A percentile compares a stretch with the other conserved stretches of the same genome.
Evolutionary conservation across 176 grass and related monocot species (phyloP).

Genomic region (Zizania latifolia): DNA sequence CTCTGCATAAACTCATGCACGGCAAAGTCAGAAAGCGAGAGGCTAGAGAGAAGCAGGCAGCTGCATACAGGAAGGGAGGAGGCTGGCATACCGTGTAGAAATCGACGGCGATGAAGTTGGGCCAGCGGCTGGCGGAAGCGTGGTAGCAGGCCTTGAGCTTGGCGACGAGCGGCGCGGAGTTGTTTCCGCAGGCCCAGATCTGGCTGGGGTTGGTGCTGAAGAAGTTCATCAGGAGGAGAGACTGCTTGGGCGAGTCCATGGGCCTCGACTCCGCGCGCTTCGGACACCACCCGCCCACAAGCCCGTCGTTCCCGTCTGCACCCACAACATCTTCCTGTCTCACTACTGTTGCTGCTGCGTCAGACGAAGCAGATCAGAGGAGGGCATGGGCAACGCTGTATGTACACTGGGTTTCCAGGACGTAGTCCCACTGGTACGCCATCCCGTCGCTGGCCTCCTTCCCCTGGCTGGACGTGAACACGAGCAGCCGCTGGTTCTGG

Average conservation of each 20-base stretch:
- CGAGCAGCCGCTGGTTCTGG: slow-evolving; percentile 45
- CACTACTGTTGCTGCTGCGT: too few relatives aligned
- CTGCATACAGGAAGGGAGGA: too few relatives aligned
- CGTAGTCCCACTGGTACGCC: slow-evolving; percentile 60
- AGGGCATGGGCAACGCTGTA: neutral
- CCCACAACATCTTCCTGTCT: too few relatives aligned
- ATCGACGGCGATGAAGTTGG: slow-evolving; percentile 63
- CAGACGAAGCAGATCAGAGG: neutral
- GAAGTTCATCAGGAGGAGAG: slow-evolving; percentile 77
- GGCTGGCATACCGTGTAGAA: slow-evolving; percentile 49
- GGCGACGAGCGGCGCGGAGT: slow-evolving; percentile 40
- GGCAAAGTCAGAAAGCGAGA: too few relatives aligned
- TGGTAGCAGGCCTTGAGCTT: slow-evolving; percentile 45
- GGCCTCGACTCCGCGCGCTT: slow-evolving; percentile 44
- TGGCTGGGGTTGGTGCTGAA: slow-evolving; percentile 57
- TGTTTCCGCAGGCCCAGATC: slow-evolving; percentile 51
- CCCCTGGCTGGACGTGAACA: slow-evolving; percentile 70
- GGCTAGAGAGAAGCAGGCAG: neutral
- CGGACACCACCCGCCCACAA: slow-evolving; percentile 26
- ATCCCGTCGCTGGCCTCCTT: slow-evolving; percentile 49
- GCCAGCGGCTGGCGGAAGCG: slow-evolving; percentile 37
- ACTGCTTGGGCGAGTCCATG: slow-evolving; percentile 54
- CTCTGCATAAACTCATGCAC: neutral
- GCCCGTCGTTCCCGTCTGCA: slow-evolving; percentile 58
- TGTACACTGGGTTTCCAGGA: slow-evolving; percentile 70